Base-by-base conservation (phyloP, 192 early-diverging fungal species). In the Dimargaris xerosporica region DNA sequence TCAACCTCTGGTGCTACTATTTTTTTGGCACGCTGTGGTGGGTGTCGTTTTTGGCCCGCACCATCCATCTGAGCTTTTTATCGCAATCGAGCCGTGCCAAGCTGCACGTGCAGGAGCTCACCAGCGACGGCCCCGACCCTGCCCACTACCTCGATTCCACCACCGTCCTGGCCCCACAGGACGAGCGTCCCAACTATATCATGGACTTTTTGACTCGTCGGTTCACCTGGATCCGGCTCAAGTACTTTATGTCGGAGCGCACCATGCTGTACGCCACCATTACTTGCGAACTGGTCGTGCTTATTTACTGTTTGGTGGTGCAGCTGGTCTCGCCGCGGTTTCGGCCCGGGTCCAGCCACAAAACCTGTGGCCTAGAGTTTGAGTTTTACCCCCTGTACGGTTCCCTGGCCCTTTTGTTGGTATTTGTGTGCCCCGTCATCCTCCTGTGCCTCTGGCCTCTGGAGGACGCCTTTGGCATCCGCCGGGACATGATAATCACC, bases 1-100 rank as follows among this genome's bases (percentile, higher is more conserved):
- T 53, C 26, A 53, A 53, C 52, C 52, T 53, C 52, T 53, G 52
- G 52, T 19, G 21, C 52, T 53, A 53, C 52, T 53, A 53, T 26
- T 26, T 53, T 13, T 53, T 53, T 26, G 25, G 12, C 23, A n/a
- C 26, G 3, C 11, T 28, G 25, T 53, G 52, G 52, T 53, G 52
- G 52, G 26, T 53, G 5, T 26, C 52, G 52, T 53, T 53, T 25
- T 53, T 53, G 26, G 52, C 52, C 11, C 52, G 52, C 23, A 53
- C 52, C 52, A 26, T 26, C 52, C 52, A 26, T 2, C 26, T 53
- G 21, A 53, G 52, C 26, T 53, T 25, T 28, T 26, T 53, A 28
- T 19, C 21, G 11, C 21, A 53, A 23, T 19, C 25, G 9, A 53
- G 52, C 12, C 52, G 26, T 23, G 52, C 52, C 23, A 53, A 53